Conservation (phyloP, 164 flowering plant genomes). For the Buxus sempervirens region DNA sequence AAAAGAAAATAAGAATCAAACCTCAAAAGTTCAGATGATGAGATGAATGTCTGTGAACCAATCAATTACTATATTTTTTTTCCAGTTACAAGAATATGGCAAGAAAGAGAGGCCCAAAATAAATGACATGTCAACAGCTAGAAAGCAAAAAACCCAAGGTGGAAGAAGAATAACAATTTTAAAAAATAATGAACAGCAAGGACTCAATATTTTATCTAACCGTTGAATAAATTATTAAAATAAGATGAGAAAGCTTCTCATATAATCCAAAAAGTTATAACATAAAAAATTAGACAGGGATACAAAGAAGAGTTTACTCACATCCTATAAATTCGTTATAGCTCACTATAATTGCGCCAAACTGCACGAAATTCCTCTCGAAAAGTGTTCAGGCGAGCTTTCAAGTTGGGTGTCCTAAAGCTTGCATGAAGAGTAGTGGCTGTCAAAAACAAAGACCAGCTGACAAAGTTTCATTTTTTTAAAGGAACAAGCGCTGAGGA, state of each 20-base stretch:
- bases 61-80: too few species aligned
- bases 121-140: neutral
- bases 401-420: slow-evolving; percentile 91
- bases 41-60: too few species aligned
- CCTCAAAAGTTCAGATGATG: too few species aligned
- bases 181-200: neutral
- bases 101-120: neutral
- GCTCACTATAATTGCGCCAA: slow-evolving; percentile 95
- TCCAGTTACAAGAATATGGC: too few species aligned
- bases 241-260: neutral
- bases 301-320: slow-evolving; percentile 18
- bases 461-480: neutral
- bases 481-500: neutral
- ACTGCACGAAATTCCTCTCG: slow-evolving; percentile 20
- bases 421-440: slow-evolving; percentile 94
- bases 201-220: neutral
- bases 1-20: too few species aligned
- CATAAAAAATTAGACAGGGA: neutral
- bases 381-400: slow-evolving; percentile 24
- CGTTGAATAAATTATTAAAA: neutral
- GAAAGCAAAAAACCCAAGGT: neutral
- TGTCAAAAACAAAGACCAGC: slow-evolving; percentile 21
- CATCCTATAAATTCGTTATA: slow-evolving; percentile 37
- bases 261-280: neutral
- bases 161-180: neutral